These are phyloP conservation scores for Trifolium subterraneum DNA, from an alignment of 306 rosid genomes.

Conservation along the genomic window DNA sequence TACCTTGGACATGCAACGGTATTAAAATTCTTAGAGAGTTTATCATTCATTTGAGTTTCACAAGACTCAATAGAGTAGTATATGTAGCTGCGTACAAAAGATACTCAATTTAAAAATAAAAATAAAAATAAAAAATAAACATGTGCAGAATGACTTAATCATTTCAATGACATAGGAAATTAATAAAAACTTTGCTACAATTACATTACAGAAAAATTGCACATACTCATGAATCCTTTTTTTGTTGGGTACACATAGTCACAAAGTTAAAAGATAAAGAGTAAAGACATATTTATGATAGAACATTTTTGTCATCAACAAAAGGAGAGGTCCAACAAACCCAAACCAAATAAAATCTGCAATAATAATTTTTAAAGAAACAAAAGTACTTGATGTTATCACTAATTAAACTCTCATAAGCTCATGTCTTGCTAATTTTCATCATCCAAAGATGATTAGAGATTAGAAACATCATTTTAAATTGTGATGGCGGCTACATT, in stretches of 20 bases:
- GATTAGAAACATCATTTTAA: neutral
- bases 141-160: neutral
- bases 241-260: conserved; percentile 2
- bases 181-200: conserved; percentile 25
- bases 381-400: conserved; percentile 32
- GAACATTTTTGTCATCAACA: too few species aligned
- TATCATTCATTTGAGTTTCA: too few species aligned
- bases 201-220: conserved; percentile 27
- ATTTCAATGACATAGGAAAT: conserved; percentile 33
- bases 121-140: too few species aligned
- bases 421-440: conserved; percentile 33
- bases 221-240: conserved; percentile 6
- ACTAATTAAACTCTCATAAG: conserved; percentile 24
- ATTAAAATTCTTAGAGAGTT: too few species aligned
- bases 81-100: too few species aligned
- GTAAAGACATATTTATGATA: too few species aligned
- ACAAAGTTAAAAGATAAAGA: conserved; percentile 14
- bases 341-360: neutral
- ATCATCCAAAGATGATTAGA: conserved; percentile 29
- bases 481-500: neutral
- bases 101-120: too few species aligned
- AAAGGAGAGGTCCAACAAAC: too few species aligned
- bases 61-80: too few species aligned
- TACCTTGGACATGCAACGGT: too few species aligned
- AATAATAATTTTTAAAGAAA: conserved; percentile 42